Conservation (phyloP, 495 filamentous ascomycete genomes). For the Bryoglossum gracile region DNA sequence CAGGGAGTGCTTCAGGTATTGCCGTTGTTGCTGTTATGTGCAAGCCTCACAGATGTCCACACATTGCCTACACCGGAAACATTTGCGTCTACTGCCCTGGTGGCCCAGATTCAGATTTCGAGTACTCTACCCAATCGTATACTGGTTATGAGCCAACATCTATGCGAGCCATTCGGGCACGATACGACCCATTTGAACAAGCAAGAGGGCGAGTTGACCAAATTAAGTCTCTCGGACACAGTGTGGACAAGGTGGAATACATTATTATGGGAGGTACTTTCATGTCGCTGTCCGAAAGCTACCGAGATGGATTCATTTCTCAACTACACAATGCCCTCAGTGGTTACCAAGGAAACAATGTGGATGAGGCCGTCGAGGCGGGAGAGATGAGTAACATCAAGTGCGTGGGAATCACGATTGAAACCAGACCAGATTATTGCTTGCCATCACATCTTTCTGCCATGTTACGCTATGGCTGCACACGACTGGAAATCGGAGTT, state of each 20-base stretch:
- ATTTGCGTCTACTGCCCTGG: constrained; percentile 99
- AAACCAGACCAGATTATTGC: constrained; percentile 95
- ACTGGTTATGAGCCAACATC: constrained; percentile 97
- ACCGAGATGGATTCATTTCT: constrained; percentile 86
- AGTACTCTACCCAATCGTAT: constrained; percentile 97
- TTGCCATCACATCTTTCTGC: constrained; percentile 81
- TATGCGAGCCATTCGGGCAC: constrained; percentile 94
- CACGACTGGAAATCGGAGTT: constrained; percentile 87
- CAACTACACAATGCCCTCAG: constrained; percentile 94
- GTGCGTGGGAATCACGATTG: constrained; percentile 97
- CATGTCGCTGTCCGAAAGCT: constrained; percentile 86
- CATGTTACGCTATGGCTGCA: constrained; percentile 97
- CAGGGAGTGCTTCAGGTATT: constrained; percentile 82
- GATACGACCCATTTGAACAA: constrained; percentile 98
- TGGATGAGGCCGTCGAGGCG: constrained; percentile 88
- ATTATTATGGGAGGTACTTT: constrained; percentile 99
- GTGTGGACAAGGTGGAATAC: constrained; percentile 98
- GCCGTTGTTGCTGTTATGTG: constrained; percentile 99
- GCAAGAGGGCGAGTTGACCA: constrained; percentile 93
- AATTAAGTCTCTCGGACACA: constrained; percentile 88
- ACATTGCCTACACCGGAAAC: constrained; percentile 96
- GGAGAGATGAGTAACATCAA: constrained; percentile 93
- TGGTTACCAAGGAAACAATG: constrained; percentile 82
- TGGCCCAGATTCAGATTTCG: constrained; percentile 94
- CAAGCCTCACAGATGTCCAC: constrained; percentile 95